These are phyloP conservation scores for Elaphomyces granulatus DNA, from an alignment of 495 filamentous ascomycete genomes.

Conservation along the genomic window DNA sequence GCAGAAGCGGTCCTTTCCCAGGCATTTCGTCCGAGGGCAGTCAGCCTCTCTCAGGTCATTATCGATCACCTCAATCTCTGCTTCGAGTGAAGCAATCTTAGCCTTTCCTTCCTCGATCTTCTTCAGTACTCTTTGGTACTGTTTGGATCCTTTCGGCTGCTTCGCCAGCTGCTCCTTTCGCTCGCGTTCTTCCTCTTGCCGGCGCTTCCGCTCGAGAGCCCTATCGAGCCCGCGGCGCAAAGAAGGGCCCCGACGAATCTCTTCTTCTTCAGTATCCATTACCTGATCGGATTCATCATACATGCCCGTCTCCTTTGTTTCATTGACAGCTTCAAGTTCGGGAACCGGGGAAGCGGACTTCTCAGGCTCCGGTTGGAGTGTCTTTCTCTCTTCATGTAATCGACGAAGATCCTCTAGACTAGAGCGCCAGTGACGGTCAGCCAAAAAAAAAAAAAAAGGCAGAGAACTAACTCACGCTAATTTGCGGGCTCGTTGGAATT, in stretches of 20 bases:
- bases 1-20: slow-evolving; percentile 91
- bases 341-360: slow-evolving; percentile 51
- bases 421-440: slow-evolving; percentile 14
- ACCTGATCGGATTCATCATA: slow-evolving; percentile 37
- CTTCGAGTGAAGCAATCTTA: slow-evolving; percentile 63
- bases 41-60: slow-evolving; percentile 88
- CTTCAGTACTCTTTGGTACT: slow-evolving; percentile 72
- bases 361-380: slow-evolving; percentile 53
- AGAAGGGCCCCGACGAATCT: slow-evolving; percentile 44
- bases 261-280: slow-evolving; percentile 50
- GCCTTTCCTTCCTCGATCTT: slow-evolving; percentile 78
- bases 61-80: slow-evolving; percentile 68
- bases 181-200: slow-evolving; percentile 70
- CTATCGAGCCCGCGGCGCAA: slow-evolving; percentile 66
- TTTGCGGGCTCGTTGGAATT: slow-evolving; percentile 73
- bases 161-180: slow-evolving; percentile 66
- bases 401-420: slow-evolving; percentile 71
- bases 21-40: slow-evolving; percentile 72
- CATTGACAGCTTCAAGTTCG: slow-evolving; percentile 40
- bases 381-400: slow-evolving; percentile 79
- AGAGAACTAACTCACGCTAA: slow-evolving; percentile 51
- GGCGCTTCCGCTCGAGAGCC: slow-evolving; percentile 64
- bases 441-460: slow-evolving; percentile 4
- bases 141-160: slow-evolving; percentile 73
- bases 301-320: slow-evolving; percentile 53